Base-by-base conservation (phyloP, 148 eudicot genomes). In the Cornus florida region DNA sequence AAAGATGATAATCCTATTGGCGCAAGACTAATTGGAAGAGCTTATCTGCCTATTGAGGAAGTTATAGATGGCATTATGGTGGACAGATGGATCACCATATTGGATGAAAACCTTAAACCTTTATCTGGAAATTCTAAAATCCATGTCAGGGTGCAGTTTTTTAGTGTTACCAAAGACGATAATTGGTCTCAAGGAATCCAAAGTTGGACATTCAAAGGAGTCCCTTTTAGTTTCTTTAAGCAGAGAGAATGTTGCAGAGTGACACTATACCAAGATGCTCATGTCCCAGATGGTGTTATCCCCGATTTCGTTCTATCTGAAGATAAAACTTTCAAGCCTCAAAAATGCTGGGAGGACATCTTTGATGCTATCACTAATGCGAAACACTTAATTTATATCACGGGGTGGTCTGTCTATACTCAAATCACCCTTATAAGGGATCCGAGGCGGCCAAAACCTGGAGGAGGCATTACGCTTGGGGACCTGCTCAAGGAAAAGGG, bases 341-440 rank as follows among this genome's bases (percentile, higher is more conserved):
- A 81, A 3, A 78, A 90, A 70, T 94, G 98, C 20, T 94, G 94
- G 94, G 91, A 89, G 76, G 93, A 94, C 32, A 72, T 92, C 10
- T 91, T 87, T 60, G 91, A 92, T 67, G 97, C 94, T 11, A 91
- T 94, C 39, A 85, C 33, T 31, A 79, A 84, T 35, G 97, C 98
- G 19, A 83, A 84, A 35, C 83, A 87, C 82, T 83, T 92, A 67
- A 86, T 94, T 59, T 94, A 92, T 84, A 88, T 94, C 24, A 86
- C 97, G 1, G 98, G 98, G 9, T 94, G 98, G 98, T 92, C 97
- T 0, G 85, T 94, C 19, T 78, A 91, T 80, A 87, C 94, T 17
- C 76, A 84, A 7, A 87, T 92, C 31, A 83, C 82, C 17, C 80
- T 94, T 71, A 76, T 92, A 31, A 81, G 98, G 79, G 97, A 92